Conservation (phyloP, 2,329 filamentous ascomycete species). For the Trichoderma koningiopsis region DNA sequence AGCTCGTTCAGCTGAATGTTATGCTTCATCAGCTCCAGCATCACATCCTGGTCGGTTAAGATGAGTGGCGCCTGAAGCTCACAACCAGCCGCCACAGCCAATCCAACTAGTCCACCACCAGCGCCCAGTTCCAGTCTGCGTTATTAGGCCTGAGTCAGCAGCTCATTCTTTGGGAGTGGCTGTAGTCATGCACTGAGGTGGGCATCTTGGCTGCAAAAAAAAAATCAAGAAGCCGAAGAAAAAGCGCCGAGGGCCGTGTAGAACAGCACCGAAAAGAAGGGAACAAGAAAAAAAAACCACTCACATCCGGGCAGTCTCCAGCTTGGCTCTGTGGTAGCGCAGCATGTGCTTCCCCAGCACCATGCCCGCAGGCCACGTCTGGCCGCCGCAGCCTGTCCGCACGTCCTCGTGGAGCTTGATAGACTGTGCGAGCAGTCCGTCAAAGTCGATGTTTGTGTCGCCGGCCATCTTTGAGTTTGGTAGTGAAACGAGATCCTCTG, state of each 20-base stretch:
- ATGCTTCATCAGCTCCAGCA: slow-evolving; percentile 81
- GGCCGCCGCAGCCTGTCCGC: slow-evolving; percentile 84
- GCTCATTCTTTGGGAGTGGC: not conserved
- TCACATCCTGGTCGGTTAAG: slow-evolving; percentile 85
- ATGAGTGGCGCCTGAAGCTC: slow-evolving; percentile 59
- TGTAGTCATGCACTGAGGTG: not conserved
- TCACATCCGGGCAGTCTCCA: slow-evolving; percentile 73
- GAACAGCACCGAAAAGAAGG: not conserved
- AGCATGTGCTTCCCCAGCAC: slow-evolving; percentile 85
- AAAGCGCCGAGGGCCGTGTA: not conserved
- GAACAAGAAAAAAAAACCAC: slow-evolving; percentile 38
- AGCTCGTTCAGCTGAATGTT: slow-evolving; percentile 85
- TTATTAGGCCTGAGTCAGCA: slow-evolving; percentile 17
- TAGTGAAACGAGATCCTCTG: slow-evolving; percentile 60
- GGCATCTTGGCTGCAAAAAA: not conserved
- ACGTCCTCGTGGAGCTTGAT: slow-evolving; percentile 84
- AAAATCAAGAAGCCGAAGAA: not conserved
- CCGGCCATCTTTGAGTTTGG: slow-evolving; percentile 59
- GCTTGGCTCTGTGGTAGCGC: slow-evolving; percentile 64
- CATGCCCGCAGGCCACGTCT: slow-evolving; percentile 93
- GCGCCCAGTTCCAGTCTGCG: slow-evolving; percentile 85
- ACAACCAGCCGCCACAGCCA: slow-evolving; percentile 62
- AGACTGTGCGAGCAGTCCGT: slow-evolving; percentile 69
- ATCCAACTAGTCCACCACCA: slow-evolving; percentile 82
- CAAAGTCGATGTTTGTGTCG: slow-evolving; percentile 63